Evolutionary conservation across 2,329 filamentous ascomycete genomes (phyloP).

Genomic region (Neonectria magnoliae): DNA sequence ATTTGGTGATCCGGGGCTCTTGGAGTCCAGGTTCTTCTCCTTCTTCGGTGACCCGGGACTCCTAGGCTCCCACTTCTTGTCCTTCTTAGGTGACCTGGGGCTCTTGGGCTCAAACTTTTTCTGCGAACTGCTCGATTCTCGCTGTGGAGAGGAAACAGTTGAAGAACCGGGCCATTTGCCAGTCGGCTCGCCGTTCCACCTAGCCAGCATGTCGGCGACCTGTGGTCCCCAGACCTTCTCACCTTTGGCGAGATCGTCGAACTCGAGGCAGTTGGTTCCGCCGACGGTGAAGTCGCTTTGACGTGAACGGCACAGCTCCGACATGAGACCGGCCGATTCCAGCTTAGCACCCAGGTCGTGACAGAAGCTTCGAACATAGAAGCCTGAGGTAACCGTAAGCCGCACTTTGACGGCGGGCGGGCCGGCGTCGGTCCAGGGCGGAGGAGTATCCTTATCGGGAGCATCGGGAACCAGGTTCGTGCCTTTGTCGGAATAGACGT

Average conservation of each 20-base stretch:
- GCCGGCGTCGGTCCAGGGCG: constrained; percentile 68
- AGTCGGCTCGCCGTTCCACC: constrained; percentile 53
- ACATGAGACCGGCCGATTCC: constrained; percentile 86
- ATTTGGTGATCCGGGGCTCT: constrained; percentile 18
- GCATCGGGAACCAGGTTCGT: constrained; percentile 64
- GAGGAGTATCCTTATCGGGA: constrained; percentile 58
- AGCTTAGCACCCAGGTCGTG: constrained; percentile 90
- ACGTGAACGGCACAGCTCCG: constrained; percentile 79
- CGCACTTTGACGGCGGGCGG: constrained; percentile 83
- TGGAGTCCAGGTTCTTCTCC: constrained; percentile 34
- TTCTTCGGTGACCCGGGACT: constrained; percentile 23
- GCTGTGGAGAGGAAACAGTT: constrained; percentile 25
- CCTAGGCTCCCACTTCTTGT: constrained; percentile 23
- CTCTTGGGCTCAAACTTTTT: constrained; percentile 33
- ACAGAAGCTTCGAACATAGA: constrained; percentile 94
- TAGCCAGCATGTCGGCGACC: constrained; percentile 61
- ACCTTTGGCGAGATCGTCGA: constrained; percentile 77
- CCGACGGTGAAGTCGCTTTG: constrained; percentile 84
- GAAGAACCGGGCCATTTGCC: constrained; percentile 36
- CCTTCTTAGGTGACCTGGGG: constrained; percentile 27
- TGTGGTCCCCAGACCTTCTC: constrained; percentile 86
- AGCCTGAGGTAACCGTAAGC: constrained; percentile 94
- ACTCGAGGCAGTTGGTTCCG: constrained; percentile 78
- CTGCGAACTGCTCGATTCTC: constrained; percentile 37
- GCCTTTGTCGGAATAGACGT: constrained; percentile 53